Conservation (phyloP, 257 asterid species). For the Fraxinus anomala region DNA sequence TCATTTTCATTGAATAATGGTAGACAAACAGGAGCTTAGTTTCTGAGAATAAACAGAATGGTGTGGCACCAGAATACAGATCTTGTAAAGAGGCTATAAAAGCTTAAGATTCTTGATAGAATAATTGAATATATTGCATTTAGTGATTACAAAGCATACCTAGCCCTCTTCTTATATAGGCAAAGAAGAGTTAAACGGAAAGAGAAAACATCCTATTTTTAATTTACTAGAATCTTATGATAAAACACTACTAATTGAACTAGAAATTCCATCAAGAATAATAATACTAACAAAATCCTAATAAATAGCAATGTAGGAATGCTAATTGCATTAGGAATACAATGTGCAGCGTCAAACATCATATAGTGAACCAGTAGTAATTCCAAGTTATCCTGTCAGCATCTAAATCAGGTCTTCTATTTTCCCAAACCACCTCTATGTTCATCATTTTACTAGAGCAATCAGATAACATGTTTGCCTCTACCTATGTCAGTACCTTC, state of each 20-base stretch:
- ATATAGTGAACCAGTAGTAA: too few relatives aligned
- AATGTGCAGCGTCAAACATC: neutral
- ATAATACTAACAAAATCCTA: neutral
- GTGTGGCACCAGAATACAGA: neutral
- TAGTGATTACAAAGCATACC: neutral
- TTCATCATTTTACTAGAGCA: neutral
- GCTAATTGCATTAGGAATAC: neutral
- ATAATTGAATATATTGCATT: too few relatives aligned
- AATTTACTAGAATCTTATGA: neutral
- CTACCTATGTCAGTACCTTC: neutral
- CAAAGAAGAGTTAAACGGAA: neutral
- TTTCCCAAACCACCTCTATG: neutral
- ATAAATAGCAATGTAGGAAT: too few relatives aligned
- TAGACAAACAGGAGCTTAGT: neutral
- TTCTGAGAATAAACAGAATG: neutral
- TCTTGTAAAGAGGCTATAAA: neutral
- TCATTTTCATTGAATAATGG: too few relatives aligned
- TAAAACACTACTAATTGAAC: neutral
- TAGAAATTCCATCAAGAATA: too few relatives aligned
- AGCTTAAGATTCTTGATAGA: neutral
- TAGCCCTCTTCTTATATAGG: neutral
- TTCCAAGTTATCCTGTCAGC: too few relatives aligned
- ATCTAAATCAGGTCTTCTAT: neutral
- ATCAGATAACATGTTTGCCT: neutral
- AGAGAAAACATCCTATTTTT: neutral